These are phyloP conservation scores for Colletotrichum sp. DNA, from an alignment of 2,329 filamentous ascomycete genomes.

Conservation along the genomic window DNA sequence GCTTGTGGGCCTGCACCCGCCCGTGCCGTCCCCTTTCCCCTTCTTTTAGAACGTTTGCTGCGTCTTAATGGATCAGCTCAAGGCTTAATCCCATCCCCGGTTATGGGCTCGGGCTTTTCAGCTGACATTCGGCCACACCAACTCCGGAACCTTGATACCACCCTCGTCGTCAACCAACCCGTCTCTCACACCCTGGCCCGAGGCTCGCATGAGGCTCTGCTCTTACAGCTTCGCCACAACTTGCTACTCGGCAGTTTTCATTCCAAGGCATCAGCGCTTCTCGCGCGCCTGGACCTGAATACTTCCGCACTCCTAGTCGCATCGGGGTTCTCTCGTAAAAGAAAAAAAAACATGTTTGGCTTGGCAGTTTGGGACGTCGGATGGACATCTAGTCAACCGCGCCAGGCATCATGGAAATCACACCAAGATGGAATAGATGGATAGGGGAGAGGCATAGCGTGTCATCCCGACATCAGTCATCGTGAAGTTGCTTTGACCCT, in stretches of 20 bases:
- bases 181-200: background rate
- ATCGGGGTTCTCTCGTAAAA: background rate
- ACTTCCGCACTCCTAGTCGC: background rate
- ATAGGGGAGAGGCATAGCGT: background rate
- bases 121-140: slow-evolving; percentile 15
- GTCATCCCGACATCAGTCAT: slow-evolving; percentile 12
- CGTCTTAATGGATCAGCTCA: background rate
- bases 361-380: slow-evolving; percentile 12
- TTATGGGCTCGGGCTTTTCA: slow-evolving; percentile 9
- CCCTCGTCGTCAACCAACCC: background rate
- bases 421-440: background rate
- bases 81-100: background rate
- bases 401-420: background rate
- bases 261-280: background rate
- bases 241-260: background rate
- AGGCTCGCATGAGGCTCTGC: slow-evolving; percentile 18
- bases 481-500: background rate
- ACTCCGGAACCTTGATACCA: slow-evolving; percentile 10
- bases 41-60: background rate
- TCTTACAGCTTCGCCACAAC: background rate
- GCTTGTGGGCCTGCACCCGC: background rate
- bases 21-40: background rate
- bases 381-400: background rate
- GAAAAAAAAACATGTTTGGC: slow-evolving; percentile 3
- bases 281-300: background rate